Base-by-base conservation (phyloP, 768 basidiomycete genomes). In the Pisolithus microcarpus region DNA sequence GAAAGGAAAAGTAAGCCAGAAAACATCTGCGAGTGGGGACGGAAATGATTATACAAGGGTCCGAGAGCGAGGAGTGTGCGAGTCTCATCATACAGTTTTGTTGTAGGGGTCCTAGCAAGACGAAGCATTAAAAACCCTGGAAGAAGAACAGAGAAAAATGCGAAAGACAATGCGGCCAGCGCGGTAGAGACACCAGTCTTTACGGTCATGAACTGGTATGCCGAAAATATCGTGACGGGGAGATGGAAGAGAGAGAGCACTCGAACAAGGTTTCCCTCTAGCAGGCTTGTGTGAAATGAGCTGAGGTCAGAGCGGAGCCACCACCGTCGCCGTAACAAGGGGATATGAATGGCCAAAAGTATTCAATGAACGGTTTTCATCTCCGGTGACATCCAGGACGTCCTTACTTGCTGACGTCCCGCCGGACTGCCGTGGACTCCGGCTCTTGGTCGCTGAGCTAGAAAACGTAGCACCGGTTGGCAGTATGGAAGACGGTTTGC, bases 21-120 rank as follows among this genome's bases (percentile, higher is more conserved):
- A 67, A 95, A 99, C 53, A 92, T 75, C 63, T 94, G 91, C 18
- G 89, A 91, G 15, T 90, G 87, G 59, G 90, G 88, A 16, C 89
- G 81, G 66, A 93, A 98, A 58, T 92, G 87, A 67, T 94, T 96
- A 70, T 99, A 99, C 50, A 97, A 75, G 26, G 93, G 90, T 13
- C 96, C 95, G 18, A 93, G 77, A 3, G 85, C 79, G 18, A 99
- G 84, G 16, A 98, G 75, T 0, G 94, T 96, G 56, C 90, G 79
- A 1, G 91, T 94, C 67, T 95, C 92, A 56, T 95, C 92, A 65
- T 98, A 98, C 5, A 98, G 75, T 62, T 96, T 95, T 64, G 83
- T 85, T 23, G 88, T 89, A 15, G 86, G 81, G 0, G 88, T 92
- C 53, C 82, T 73, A 16, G 82, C 79, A 24, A 99, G 79, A n/a